Evolutionary conservation across 352 stramenopile genomes (phyloP).

Genomic region (Globisporangium solare): DNA sequence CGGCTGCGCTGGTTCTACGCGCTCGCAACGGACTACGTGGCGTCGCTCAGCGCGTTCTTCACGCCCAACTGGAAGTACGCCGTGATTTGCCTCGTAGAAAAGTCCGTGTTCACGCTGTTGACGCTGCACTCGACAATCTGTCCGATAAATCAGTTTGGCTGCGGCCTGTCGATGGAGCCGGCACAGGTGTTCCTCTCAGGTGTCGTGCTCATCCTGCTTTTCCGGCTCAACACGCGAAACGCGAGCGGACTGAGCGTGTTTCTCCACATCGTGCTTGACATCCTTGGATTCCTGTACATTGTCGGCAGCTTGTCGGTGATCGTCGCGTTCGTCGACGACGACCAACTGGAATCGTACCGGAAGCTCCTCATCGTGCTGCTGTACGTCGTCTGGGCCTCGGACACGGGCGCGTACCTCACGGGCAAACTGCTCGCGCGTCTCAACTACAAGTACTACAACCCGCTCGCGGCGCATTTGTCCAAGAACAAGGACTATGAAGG

Average conservation of each 20-base stretch:
- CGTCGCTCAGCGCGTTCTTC: slow-evolving; percentile 44
- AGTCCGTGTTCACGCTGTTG: slow-evolving; percentile 59
- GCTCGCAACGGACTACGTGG: slow-evolving; percentile 52
- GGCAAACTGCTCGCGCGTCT: slow-evolving; percentile 87
- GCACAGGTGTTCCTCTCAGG: slow-evolving; percentile 47
- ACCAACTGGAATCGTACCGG: slow-evolving; percentile 43
- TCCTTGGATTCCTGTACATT: slow-evolving; percentile 68
- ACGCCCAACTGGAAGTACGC: slow-evolving; percentile 69
- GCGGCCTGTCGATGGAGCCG: slow-evolving; percentile 41
- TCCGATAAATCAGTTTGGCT: slow-evolving; percentile 67
- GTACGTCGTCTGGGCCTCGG: slow-evolving; percentile 75
- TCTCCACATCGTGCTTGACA: slow-evolving; percentile 50
- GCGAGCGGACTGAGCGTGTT: slow-evolving; percentile 14
- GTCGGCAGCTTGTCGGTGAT: slow-evolving; percentile 59
- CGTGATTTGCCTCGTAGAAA: slow-evolving; percentile 61
- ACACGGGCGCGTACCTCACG: slow-evolving; percentile 93
- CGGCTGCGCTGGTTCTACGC: slow-evolving; percentile 52
- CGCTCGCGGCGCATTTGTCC: slow-evolving; percentile 83
- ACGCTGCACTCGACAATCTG: slow-evolving; percentile 66
- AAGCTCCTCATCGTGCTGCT: slow-evolving; percentile 67
- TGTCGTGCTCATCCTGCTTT: slow-evolving; percentile 52
- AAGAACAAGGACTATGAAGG: slow-evolving; percentile 97
- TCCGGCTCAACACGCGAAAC: slow-evolving; percentile 25
- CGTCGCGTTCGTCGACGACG: slow-evolving; percentile 62
- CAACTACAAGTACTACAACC: slow-evolving; percentile 81